phyloP scores from a whole-genome alignment of 1,139 yeast genomes.

The Kodamaea suecica region DNA sequence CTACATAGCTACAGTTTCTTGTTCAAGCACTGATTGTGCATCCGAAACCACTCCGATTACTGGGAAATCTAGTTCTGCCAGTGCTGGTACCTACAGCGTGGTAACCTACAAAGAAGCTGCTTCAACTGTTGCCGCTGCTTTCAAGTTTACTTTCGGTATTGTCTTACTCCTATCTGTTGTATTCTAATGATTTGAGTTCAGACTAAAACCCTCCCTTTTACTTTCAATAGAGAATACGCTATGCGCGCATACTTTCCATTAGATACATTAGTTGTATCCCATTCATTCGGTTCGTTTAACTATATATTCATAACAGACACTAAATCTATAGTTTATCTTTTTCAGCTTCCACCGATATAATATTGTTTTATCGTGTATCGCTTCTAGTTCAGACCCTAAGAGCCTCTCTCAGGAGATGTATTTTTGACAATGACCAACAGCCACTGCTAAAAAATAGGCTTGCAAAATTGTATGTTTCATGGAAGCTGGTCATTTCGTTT shows the following conservation, averaged over 20 bases:
- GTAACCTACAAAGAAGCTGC: slow-evolving; percentile 5
- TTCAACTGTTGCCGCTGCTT: slow-evolving; percentile 1
- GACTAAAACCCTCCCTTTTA: neutral
- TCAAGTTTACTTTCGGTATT: slow-evolving; percentile 4
- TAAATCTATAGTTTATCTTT: neutral
- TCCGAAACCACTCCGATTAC: neutral
- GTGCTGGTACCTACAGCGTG: slow-evolving; percentile 2
- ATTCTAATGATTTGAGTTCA: slow-evolving; percentile 2
- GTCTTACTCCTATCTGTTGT: slow-evolving; percentile 4
- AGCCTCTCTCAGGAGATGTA: no score
- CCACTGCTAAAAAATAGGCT: no score
- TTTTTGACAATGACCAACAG: no score
- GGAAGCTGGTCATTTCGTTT: no score
- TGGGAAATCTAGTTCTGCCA: slow-evolving; percentile 2
- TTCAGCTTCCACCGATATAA: no score
- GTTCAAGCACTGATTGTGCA: neutral
- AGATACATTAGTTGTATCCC: neutral
- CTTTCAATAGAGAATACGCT: neutral
- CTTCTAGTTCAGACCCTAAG: no score
- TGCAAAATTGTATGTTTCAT: no score
- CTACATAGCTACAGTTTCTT: neutral
- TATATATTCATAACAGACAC: neutral
- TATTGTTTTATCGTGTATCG: no score
- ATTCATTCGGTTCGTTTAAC: neutral
- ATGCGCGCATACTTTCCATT: neutral